phyloP scores from a whole-genome alignment of 1,284 basidiomycete species.

The Puccinia horiana region DNA sequence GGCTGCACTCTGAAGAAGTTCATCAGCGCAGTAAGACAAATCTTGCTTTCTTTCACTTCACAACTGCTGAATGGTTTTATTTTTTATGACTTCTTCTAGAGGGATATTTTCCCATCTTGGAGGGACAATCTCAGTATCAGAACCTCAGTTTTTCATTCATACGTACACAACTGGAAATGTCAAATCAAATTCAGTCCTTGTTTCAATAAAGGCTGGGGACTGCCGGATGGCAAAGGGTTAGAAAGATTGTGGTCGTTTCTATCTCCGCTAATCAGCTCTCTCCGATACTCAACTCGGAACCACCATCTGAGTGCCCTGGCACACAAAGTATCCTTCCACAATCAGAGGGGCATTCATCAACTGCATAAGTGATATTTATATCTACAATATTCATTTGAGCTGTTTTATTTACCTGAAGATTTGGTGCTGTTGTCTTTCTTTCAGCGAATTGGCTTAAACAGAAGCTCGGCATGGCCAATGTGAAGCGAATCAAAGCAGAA shows the following conservation, averaged over 20 bases:
- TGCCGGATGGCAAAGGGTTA: not conserved
- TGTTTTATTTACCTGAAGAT: too few relatives aligned
- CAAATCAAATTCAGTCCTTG: not conserved
- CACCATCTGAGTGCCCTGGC: not conserved
- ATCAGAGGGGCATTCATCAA: not conserved
- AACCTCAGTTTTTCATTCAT: not conserved
- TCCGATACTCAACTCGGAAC: not conserved
- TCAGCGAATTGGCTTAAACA: not conserved
- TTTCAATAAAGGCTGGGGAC: not conserved
- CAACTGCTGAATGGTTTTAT: too few relatives aligned
- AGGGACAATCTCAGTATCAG: not conserved
- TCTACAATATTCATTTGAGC: too few relatives aligned
- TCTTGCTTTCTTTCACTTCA: not conserved
- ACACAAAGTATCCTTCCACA: not conserved
- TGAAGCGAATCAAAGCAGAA: not conserved
- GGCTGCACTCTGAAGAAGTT: too few relatives aligned
- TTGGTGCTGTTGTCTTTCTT: too few relatives aligned
- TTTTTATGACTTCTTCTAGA: not conserved
- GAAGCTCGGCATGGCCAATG: not conserved
- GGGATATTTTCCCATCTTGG: not conserved
- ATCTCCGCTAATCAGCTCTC: not conserved
- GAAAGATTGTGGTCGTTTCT: not conserved
- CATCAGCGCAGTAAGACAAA: too few relatives aligned
- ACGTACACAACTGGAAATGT: conserved; percentile 13
- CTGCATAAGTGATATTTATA: not conserved